phyloP scores from a whole-genome alignment of 2,329 filamentous ascomycete genomes.

The Rhynchosporium graminicola region DNA sequence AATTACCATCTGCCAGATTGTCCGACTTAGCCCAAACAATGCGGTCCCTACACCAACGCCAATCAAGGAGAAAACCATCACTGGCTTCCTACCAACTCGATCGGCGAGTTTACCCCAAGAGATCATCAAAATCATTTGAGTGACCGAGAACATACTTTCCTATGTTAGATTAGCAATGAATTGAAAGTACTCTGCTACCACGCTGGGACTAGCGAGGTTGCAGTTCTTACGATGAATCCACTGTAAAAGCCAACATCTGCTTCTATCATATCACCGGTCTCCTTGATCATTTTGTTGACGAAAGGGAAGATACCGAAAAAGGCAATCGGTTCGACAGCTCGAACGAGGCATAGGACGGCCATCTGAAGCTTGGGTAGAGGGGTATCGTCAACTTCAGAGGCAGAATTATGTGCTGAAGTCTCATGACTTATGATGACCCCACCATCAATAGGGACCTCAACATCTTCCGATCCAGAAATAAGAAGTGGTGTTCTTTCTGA shows the following conservation, averaged over 20 bases:
- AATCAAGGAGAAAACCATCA: conserved; percentile 65
- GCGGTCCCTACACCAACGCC: conserved; percentile 63
- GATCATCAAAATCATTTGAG: conserved; percentile 78
- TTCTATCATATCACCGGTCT: conserved; percentile 60
- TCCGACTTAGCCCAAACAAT: conserved; percentile 67
- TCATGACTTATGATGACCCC: not conserved
- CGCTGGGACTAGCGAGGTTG: conserved; percentile 1
- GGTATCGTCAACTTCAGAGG: conserved; percentile 38
- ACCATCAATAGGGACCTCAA: conserved; percentile 8
- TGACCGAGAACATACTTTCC: conserved; percentile 70
- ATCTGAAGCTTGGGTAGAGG: conserved; percentile 66
- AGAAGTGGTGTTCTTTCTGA: conserved; percentile 31
- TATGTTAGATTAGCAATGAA: conserved; percentile 16
- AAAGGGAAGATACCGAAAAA: conserved; percentile 84
- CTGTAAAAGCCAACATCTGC: conserved; percentile 79
- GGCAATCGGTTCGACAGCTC: conserved; percentile 74
- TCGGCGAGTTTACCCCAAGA: conserved; percentile 71
- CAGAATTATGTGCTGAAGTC: not conserved
- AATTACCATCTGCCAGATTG: conserved; percentile 73
- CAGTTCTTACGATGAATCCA: conserved; percentile 59
- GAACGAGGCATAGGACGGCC: conserved; percentile 70
- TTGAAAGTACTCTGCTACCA: not conserved
- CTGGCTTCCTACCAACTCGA: conserved; percentile 69
- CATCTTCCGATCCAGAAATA: conserved; percentile 20
- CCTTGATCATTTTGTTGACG: conserved; percentile 74